phyloP scores from a whole-genome alignment of 345 rosid species.

The Pistacia vera region DNA sequence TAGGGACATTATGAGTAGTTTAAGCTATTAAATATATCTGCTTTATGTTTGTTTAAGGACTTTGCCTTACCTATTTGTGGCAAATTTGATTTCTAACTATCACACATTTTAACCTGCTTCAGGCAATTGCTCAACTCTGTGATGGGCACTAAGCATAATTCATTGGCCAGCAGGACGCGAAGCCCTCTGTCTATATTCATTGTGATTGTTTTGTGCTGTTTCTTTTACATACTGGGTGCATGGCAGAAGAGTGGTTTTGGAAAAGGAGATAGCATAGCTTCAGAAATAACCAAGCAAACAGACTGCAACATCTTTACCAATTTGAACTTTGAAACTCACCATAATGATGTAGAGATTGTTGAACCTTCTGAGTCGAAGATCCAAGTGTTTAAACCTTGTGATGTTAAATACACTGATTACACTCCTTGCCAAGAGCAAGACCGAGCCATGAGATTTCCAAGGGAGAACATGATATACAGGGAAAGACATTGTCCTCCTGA shows the following conservation, averaged over 20 bases:
- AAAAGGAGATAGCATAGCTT: slow-evolving; percentile 80
- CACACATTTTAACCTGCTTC: slow-evolving; percentile 3
- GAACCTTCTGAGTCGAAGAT: slow-evolving; percentile 56
- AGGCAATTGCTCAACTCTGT: slow-evolving; percentile 25
- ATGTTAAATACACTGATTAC: slow-evolving; percentile 73
- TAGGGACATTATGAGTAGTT: neutral
- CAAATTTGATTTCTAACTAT: slow-evolving; percentile 4
- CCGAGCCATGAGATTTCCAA: slow-evolving; percentile 86
- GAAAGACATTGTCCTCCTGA: slow-evolving; percentile 94
- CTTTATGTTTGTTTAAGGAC: neutral
- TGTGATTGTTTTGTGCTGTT: slow-evolving; percentile 80
- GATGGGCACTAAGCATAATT: slow-evolving; percentile 68
- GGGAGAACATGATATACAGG: slow-evolving; percentile 91
- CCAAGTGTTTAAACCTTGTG: slow-evolving; percentile 68
- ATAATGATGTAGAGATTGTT: slow-evolving; percentile 61
- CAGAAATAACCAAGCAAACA: slow-evolving; percentile 61
- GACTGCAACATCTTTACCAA: slow-evolving; percentile 63
- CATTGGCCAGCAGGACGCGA: slow-evolving; percentile 49
- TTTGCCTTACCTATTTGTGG: neutral
- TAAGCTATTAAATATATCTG: neutral
- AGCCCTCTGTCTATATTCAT: slow-evolving; percentile 68
- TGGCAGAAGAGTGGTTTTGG: slow-evolving; percentile 98
- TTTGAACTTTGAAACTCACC: slow-evolving; percentile 78
- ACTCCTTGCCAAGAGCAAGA: slow-evolving; percentile 98
- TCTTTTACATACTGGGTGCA: slow-evolving; percentile 89